Evolutionary conservation across 148 eudicot species (phyloP), one percentile per base, ranked within the genome.

Genomic region (Camellia granthamiana): DNA sequence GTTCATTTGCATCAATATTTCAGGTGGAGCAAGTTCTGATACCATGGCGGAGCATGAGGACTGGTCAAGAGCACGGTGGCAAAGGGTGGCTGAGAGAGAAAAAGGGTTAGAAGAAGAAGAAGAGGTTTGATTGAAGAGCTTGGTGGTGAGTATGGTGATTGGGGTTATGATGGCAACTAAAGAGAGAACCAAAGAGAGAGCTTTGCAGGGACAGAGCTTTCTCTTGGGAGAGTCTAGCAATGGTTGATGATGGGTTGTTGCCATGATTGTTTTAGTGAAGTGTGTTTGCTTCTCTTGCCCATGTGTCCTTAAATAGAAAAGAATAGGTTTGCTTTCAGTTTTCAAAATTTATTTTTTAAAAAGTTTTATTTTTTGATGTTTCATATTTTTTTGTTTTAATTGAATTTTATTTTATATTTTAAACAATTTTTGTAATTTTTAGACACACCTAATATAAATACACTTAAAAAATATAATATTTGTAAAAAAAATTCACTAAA

Each of bases 61-160:
- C 70, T 5, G 69, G 77, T 83, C 85, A 55, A 42, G 81, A 68
- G 85, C 82, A 41, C 44, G 13, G 54, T 60, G 60, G 46, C 85
- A 83, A 8, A 78, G 12, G 7, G 12, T 69, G 10, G 61, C 44
- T 0, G 59, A 56, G 51, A 60, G 52, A 55, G 71, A 42, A 1
- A 30, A 30, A 60, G 75, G 54, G 4, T 18, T 43, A 38, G 43
- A 4, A 63, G 58, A 3, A 30, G 38, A 30, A 30, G 38, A 30
- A 30, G 38, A 30, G 38, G 15, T 12, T 67, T 5, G 74, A 15
- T 74, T 23, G 46, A 70, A 42, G 54, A 66, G 30, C 2, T 63
- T 68, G 68, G 77, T 65, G 3, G 79, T 54, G 3, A 79, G 8
- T 12, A 73, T 15, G 44, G 79, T 65, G 46, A 83, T 15, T 55